phyloP scores from a whole-genome alignment of 2,329 filamentous ascomycete genomes.

The Chalara sp. region DNA sequence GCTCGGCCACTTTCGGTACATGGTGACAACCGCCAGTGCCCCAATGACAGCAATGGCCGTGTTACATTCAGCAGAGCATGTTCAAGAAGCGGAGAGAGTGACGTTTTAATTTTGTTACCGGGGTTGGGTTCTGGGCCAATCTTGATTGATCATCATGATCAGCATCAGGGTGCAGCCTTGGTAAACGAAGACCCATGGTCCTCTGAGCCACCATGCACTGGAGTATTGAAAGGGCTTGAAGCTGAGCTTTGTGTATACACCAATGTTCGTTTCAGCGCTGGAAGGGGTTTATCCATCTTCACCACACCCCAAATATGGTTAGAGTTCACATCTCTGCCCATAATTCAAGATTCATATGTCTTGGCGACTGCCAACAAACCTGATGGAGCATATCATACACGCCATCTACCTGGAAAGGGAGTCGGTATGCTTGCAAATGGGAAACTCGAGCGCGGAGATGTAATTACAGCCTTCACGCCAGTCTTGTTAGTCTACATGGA shows the following conservation, averaged over 20 bases:
- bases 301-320: slow-evolving; percentile 4
- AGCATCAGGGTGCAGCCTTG: too few relatives aligned
- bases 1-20: too few relatives aligned
- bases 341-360: background rate
- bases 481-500: background rate
- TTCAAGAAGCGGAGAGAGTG: too few relatives aligned
- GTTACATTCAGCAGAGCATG: too few relatives aligned
- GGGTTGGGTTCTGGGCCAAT: too few relatives aligned
- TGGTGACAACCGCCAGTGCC: too few relatives aligned
- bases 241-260: slow-evolving; percentile 7
- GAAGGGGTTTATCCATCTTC: slow-evolving; percentile 7
- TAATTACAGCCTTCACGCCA: background rate
- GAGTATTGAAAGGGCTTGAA: background rate
- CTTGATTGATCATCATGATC: too few relatives aligned
- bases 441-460: background rate
- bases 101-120: too few relatives aligned
- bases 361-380: background rate
- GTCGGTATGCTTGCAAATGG: background rate
- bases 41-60: too few relatives aligned
- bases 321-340: background rate
- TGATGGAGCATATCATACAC: background rate
- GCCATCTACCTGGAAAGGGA: background rate
- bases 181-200: background rate
- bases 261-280: slow-evolving; percentile 1
- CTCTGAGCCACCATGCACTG: background rate